Evolutionary conservation across 306 rosid species (phyloP), one percentile per base, ranked within the genome.

Genomic region (Hippophae rhamnoides): DNA sequence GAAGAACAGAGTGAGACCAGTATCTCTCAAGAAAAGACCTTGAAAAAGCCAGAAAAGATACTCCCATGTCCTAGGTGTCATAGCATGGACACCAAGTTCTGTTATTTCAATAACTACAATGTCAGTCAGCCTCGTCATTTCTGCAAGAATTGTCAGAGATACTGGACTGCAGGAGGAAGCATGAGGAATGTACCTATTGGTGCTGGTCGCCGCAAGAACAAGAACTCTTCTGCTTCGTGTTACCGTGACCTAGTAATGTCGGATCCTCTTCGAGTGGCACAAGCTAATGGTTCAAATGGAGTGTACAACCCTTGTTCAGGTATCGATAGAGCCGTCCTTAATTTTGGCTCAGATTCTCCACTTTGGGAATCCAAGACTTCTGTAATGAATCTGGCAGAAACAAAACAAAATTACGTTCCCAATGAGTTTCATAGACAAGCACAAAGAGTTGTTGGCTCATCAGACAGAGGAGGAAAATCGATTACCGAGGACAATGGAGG

Each of bases 161-260:
- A 89, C 60, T 89, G 97, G 97, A 89, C 97, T 5, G 85, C 95
- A 3, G 97, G 97, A 52, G 97, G 97, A 47, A 78, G 79, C 53
- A 89, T 84, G 84, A 79, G 97, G 71, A 84, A 82, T 56, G 87
- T 89, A 8, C 89, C 87, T 0, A 84, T 89, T 1, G 97, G 95
- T 0, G 93, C 97, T 9, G 97, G 97, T 43, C 93, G 97, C 5
- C 86, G 97, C 50, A 89, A 84, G 81, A 86, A 82, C 82, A 89
- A 89, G 59, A 81, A 25, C 63, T 43, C 77, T 25, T 68, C 84
- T 0, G 67, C 71, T 5, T 67, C 82, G 2, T 79, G 78, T 25
- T 80, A 71, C 50, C 80, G 55, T 38, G 89, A 82, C 43, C 44
- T 84, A 8, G 58, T 74, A 43, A 58, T 81, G 56, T 71, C 95